Evolutionary conservation across 192 early-diverging fungal species (phyloP).

Genomic region (Coemansia sp.): DNA sequence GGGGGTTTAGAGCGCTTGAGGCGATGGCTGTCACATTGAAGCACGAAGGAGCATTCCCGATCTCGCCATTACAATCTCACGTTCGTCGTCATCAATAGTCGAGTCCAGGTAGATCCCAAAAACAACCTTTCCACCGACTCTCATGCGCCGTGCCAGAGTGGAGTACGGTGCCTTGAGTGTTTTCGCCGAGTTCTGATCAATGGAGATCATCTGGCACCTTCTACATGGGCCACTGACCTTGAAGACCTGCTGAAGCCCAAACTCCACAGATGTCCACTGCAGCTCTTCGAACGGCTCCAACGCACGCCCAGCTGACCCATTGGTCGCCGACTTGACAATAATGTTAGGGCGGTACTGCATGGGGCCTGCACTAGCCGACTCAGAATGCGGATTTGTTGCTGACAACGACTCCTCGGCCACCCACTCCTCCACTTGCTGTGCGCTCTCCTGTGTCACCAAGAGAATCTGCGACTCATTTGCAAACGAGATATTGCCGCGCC

Average conservation of each 20-base stretch:
- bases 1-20: background rate
- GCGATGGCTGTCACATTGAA: background rate
- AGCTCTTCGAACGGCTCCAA: conserved; percentile 70
- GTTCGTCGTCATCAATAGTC: background rate
- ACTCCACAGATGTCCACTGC: conserved; percentile 45
- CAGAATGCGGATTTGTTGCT: background rate
- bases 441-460: conserved; percentile 62
- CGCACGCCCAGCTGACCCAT: conserved; percentile 8
- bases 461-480: conserved; percentile 76
- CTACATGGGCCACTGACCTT: conserved; percentile 62
- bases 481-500: conserved; percentile 50
- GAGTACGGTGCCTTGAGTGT: conserved; percentile 65
- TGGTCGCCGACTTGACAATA: conserved; percentile 51
- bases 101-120: conserved; percentile 49
- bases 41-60: background rate
- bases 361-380: conserved; percentile 18
- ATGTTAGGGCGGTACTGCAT: conserved; percentile 73
- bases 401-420: conserved; percentile 38
- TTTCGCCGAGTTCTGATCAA: conserved; percentile 64
- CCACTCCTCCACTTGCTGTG: conserved; percentile 57
- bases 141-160: conserved; percentile 49
- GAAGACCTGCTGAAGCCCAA: conserved; percentile 6
- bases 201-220: conserved; percentile 76
- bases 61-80: background rate
- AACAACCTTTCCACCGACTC: conserved; percentile 47